These are phyloP conservation scores for Rhodamnia argentea DNA, from an alignment of 345 rosid species.

Conservation along the genomic window DNA sequence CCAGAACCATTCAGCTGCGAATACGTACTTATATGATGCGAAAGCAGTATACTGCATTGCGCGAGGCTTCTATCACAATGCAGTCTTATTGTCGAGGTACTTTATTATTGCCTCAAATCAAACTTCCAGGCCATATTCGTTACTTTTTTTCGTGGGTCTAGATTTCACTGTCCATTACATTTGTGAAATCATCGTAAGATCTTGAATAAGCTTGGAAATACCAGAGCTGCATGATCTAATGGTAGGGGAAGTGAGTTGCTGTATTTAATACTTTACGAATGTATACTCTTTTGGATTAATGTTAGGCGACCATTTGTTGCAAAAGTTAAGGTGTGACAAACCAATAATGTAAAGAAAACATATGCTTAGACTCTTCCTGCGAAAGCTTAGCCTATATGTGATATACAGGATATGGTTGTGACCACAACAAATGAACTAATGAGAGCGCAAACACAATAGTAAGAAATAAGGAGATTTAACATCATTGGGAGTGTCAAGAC, in stretches of 20 bases:
- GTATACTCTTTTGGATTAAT: background rate
- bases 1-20: conserved; percentile 75
- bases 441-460: background rate
- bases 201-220: background rate
- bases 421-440: background rate
- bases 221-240: background rate
- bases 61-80: conserved; percentile 55
- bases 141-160: background rate
- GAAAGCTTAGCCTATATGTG: background rate
- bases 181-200: background rate
- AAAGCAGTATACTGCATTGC: conserved; percentile 55
- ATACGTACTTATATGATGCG: conserved; percentile 65
- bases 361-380: background rate
- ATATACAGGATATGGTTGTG: background rate
- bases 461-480: background rate
- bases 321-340: background rate
- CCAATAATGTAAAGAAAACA: background rate
- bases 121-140: background rate
- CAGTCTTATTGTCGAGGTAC: conserved; percentile 81
- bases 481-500: background rate
- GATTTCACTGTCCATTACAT: background rate
- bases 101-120: background rate
- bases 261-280: background rate
- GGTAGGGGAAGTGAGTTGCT: background rate
- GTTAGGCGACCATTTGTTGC: background rate